Conservation (phyloP, 2,329 filamentous ascomycete species). For the Mariannaea elegans region DNA sequence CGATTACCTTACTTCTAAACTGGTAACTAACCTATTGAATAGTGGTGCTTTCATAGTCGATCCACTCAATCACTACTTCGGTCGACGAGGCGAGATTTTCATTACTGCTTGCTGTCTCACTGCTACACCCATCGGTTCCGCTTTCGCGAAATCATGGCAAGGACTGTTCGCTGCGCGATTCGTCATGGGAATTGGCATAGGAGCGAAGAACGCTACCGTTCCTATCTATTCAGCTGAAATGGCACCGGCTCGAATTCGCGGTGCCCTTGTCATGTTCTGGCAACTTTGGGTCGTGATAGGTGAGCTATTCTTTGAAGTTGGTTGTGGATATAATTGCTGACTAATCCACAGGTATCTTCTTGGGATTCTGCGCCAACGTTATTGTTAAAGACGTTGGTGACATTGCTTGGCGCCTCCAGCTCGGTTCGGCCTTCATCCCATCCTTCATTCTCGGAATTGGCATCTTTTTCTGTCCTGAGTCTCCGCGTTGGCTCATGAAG, state of each 20-base stretch:
- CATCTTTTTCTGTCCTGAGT: slow-evolving; percentile 72
- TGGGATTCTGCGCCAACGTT: slow-evolving; percentile 63
- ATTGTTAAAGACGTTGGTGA: slow-evolving; percentile 59
- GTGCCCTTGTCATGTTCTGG: slow-evolving; percentile 84
- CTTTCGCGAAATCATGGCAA: slow-evolving; percentile 70
- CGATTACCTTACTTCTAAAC: neutral
- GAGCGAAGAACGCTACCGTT: slow-evolving; percentile 69
- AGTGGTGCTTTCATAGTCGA: slow-evolving; percentile 51
- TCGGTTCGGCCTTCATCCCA: slow-evolving; percentile 65
- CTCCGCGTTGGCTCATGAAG: slow-evolving; percentile 70
- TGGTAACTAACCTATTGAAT: neutral
- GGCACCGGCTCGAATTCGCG: slow-evolving; percentile 70
- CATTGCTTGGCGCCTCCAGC: slow-evolving; percentile 69
- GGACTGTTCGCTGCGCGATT: slow-evolving; percentile 73
- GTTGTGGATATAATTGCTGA: neutral
- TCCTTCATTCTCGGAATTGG: slow-evolving; percentile 61
- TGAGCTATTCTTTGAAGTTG: neutral
- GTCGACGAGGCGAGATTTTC: slow-evolving; percentile 73
- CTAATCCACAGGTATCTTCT: slow-evolving; percentile 42
- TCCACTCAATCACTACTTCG: slow-evolving; percentile 70
- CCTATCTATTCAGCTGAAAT: slow-evolving; percentile 80
- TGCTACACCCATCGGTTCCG: slow-evolving; percentile 52
- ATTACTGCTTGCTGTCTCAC: slow-evolving; percentile 58
- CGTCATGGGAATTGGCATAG: slow-evolving; percentile 73
- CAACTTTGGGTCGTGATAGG: slow-evolving; percentile 47